Evolutionary conservation across 495 filamentous ascomycete genomes (phyloP).

Genomic region (Neurospora sp.): DNA sequence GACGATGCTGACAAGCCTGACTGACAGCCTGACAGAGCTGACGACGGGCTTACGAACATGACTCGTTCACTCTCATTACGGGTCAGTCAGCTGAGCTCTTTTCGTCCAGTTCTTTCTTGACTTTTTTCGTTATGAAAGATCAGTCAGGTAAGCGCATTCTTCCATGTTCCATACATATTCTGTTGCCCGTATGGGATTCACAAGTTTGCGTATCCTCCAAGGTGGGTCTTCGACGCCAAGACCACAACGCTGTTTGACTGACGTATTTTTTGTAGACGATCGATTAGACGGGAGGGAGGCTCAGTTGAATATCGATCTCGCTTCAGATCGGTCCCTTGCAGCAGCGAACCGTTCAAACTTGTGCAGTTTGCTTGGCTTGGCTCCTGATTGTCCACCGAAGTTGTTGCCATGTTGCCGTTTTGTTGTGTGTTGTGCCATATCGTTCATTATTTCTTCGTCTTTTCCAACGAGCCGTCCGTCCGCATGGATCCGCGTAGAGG

Average conservation of each 20-base stretch:
- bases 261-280: not conserved
- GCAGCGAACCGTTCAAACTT: not conserved
- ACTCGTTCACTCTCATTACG: not conserved
- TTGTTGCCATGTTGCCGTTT: not conserved
- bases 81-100: not conserved
- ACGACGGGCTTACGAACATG: not conserved
- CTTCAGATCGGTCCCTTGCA: not conserved
- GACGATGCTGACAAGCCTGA: not conserved
- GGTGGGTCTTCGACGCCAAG: not conserved
- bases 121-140: not conserved
- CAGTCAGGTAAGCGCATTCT: not conserved
- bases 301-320: not conserved
- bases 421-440: not conserved
- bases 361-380: not conserved
- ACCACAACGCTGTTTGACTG: not conserved
- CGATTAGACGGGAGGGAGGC: not conserved
- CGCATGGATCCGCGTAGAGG: not conserved
- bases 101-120: not conserved
- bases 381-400: not conserved
- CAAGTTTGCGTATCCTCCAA: not conserved
- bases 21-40: not conserved
- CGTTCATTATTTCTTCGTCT: not conserved
- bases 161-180: not conserved
- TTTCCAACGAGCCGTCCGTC: not conserved
- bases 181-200: not conserved